A percentile compares a stretch with the other conserved stretches of the same genome.
Evolutionary conservation across 1,284 basidiomycete species (phyloP).

Genomic region (Naganishia liquefaciens): DNA sequence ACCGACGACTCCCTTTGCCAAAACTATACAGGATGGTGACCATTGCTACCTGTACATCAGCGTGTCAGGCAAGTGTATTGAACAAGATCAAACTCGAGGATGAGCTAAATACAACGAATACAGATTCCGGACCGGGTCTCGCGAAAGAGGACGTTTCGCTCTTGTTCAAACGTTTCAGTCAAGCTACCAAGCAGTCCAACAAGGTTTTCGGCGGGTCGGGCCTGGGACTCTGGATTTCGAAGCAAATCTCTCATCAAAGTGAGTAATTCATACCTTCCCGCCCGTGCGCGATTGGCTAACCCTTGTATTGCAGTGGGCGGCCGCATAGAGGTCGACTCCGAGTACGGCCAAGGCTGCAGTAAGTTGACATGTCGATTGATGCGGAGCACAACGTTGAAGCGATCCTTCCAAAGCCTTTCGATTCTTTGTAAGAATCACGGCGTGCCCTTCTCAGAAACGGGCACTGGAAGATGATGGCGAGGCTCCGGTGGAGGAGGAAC

Average conservation of each 20-base stretch:
- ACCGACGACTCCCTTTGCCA: constrained; percentile 13
- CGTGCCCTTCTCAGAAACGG: constrained; percentile 22
- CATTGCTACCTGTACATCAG: constrained; percentile 30
- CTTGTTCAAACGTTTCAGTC: constrained; percentile 49
- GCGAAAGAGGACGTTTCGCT: constrained; percentile 45
- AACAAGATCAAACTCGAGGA: background rate
- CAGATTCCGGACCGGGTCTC: constrained; percentile 52
- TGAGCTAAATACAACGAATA: constrained; percentile 6
- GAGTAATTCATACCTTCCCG: background rate
- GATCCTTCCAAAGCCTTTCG: constrained; percentile 41
- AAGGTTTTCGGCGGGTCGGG: constrained; percentile 51
- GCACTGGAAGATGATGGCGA: constrained; percentile 15
- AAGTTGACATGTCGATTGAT: background rate
- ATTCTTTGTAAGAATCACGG: constrained; percentile 45
- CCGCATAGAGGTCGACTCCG: constrained; percentile 46
- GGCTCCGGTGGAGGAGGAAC: constrained; percentile 8
- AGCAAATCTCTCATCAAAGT: constrained; percentile 44
- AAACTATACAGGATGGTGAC: constrained; percentile 23
- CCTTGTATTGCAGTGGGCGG: constrained; percentile 43
- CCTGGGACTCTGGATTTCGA: constrained; percentile 51
- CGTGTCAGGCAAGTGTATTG: constrained; percentile 26
- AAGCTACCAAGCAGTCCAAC: constrained; percentile 44
- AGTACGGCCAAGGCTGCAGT: constrained; percentile 54
- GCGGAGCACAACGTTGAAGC: background rate
- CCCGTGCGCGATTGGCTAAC: too few species aligned